These are phyloP conservation scores for Zea luxurians DNA, from an alignment of 176 grass and related monocot genomes.

Conservation along the genomic window DNA sequence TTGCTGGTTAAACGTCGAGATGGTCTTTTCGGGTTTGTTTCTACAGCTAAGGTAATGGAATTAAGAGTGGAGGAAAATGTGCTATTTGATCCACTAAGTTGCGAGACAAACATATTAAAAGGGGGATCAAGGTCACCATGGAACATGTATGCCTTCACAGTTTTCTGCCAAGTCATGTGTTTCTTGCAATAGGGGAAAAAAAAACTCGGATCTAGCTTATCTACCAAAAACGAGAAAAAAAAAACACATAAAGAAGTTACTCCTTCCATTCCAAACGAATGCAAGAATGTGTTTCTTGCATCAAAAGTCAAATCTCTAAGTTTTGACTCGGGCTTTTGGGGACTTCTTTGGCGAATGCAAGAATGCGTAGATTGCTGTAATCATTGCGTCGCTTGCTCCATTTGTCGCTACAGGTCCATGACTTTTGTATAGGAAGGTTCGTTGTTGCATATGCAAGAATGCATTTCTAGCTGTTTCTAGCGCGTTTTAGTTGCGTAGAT, in stretches of 20 bases:
- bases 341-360: neutral
- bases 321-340: neutral
- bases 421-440: neutral
- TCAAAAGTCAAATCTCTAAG: neutral
- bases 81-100: neutral
- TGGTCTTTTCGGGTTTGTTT: constrained; percentile 14
- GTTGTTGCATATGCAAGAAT: neutral
- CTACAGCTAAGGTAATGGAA: neutral
- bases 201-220: neutral
- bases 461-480: neutral
- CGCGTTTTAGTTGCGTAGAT: neutral
- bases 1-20: constrained; percentile 9
- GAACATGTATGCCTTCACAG: neutral
- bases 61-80: neutral
- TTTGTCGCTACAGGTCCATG: neutral
- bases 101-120: neutral
- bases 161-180: neutral
- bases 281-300: neutral
- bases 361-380: no score
- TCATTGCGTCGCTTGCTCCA: neutral
- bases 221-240: neutral
- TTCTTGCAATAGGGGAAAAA: neutral
- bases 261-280: neutral
- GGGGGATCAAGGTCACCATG: neutral
- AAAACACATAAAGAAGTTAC: neutral